These are phyloP conservation scores for Lumnitzera littorea DNA, from an alignment of 345 rosid genomes.

Conservation along the genomic window DNA sequence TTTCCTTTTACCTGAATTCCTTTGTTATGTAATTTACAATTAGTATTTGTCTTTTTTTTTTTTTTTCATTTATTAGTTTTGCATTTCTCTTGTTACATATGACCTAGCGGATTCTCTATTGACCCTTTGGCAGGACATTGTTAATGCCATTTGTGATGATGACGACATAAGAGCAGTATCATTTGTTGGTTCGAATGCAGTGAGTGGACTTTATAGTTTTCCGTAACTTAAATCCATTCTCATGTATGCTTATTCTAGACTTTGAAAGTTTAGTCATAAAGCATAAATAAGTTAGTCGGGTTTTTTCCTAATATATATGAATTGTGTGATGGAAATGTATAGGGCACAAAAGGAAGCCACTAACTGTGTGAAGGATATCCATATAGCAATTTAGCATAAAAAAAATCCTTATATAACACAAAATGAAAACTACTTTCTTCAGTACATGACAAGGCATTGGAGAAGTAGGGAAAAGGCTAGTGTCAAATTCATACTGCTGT, in stretches of 20 bases:
- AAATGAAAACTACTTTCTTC: too few relatives aligned
- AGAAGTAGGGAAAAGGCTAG: background rate
- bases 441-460: background rate
- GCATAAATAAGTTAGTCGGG: too few relatives aligned
- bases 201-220: conserved; percentile 30
- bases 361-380: too few relatives aligned
- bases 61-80: background rate
- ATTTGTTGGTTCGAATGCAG: conserved; percentile 90
- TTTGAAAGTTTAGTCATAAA: background rate
- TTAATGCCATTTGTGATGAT: conserved; percentile 92
- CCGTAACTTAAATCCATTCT: background rate
- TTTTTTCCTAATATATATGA: too few relatives aligned
- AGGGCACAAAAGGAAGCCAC: too few relatives aligned
- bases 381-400: too few relatives aligned
- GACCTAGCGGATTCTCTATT: background rate
- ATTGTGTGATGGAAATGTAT: too few relatives aligned
- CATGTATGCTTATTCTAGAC: background rate
- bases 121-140: conserved; percentile 54
- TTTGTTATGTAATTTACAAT: too few relatives aligned
- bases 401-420: too few relatives aligned
- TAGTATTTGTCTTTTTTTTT: background rate
- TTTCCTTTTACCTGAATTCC: too few relatives aligned
- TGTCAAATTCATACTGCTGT: too few relatives aligned
- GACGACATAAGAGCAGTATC: conserved; percentile 77
- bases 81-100: background rate